Base-by-base conservation (phyloP, 352 stramenopile genomes). In the Globisporangium iwayamae region DNA sequence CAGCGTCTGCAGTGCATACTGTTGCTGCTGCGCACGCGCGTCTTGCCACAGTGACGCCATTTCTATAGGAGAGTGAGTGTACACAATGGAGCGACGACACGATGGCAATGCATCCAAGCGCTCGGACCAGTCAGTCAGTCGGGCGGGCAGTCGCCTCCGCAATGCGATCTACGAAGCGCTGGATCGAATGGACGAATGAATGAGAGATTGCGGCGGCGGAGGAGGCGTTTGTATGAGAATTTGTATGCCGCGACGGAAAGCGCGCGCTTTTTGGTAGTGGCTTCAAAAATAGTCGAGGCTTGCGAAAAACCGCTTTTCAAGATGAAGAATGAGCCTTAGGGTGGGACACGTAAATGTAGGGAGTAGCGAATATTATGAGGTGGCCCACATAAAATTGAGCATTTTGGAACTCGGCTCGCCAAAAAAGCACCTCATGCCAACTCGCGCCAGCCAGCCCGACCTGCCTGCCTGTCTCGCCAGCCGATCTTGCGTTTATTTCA, bases 1-100 rank as follows among this genome's bases (percentile, higher is more conserved):
- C 8, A 63, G 57, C 20, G 57, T 56, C 20, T 63, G 57, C 9
- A 63, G 57, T 14, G 45, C 45, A 48, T 32, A 63, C 45, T 63
- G 57, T 7, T 56, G 57, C 18, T 63, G 57, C 0, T 63, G 56
- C 14, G 46, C 8, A 13, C n/a, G 18, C 4, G 43, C 43, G 43
- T 46, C 18, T 16, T 63, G 56, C 45, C 45, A 51, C 45, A 51
- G 45, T 10, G 32, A 46, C 18, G 18, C n/a, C 52, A 58, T 58
- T 43, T 1, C 11, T 11, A 30, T 30, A 28, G 48, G 11, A 36
- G 22, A 28, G 22, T 14, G 8, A 10, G 9, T 28, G 16, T 57
- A 16, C 43, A 56, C 2, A 11, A 2, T 39, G 30, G 30, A 43
- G 34, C 14, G 22, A 32, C 2, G 34, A n/a, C n/a, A 16, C 22